Evolutionary conservation across 176 grass and related monocot species (phyloP), one percentile per base, ranked within the genome.

Genomic region (Cenchrus purpureus): DNA sequence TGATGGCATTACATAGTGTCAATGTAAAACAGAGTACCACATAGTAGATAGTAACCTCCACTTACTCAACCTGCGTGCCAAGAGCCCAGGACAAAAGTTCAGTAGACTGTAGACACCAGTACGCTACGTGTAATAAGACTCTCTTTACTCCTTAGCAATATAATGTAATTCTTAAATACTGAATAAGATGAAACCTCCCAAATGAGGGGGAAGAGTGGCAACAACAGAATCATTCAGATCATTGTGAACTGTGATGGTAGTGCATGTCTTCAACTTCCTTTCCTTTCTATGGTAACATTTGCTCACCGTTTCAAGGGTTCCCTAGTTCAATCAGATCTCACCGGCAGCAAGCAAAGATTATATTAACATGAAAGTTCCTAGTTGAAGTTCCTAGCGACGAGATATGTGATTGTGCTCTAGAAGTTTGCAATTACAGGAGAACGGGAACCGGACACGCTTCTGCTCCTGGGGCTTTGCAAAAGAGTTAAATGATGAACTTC

Each of bases 391-490:
- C 22, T 16, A 65, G 25, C 62, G 67, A n/a, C 6, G 14, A 14
- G 20, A 72, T 22, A 37, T 25, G 57, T 3, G 32, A 3, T 44
- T 44, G 22, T 79, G 22, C 22, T 60, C 1, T 20, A 29, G 10
- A 48, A 22, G 32, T 56, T 43, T 64, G 55, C 1, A 45, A 78
- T 86, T 86, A 90, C 88, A 71, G 78, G 83, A 56, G 88, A 90
- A 52, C 42, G 51, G 19, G 83, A 89, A 15, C 4, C 32, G 54
- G 88, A 86, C 51, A 81, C 1, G 64, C 83, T 89, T 66, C 88
- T 78, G 86, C 79, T 72, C 64, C 55, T 76, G 48, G 83, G 88
- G 83, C 83, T 90, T 78, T 90, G 57, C 49, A 73, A 64, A 42
- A 66, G 12, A 65, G 25, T 10, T 37, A 16, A 37, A 66, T 74